Conservation (phyloP, 2,329 filamentous ascomycete genomes). For the Zalaria obscura region DNA sequence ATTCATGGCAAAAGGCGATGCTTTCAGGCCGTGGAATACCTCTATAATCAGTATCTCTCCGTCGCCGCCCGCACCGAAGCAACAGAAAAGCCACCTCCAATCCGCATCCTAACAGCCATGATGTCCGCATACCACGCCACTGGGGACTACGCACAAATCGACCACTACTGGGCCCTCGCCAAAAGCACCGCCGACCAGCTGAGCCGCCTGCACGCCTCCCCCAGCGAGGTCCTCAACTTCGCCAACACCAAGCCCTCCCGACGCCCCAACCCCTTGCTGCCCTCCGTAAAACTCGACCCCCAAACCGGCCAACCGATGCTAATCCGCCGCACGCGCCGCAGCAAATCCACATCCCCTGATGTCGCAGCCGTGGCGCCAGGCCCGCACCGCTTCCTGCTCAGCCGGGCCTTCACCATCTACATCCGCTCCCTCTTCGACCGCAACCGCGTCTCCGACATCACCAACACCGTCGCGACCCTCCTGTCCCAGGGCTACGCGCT, state of each 20-base stretch:
- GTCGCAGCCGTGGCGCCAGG: conserved; percentile 10
- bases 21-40: conserved; percentile 34
- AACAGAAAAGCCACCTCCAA: conserved; percentile 27
- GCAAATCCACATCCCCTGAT: not conserved
- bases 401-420: conserved; percentile 34
- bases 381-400: conserved; percentile 33
- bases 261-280: not conserved
- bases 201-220: not conserved
- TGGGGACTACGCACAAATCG: conserved; percentile 44
- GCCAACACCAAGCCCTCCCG: not conserved
- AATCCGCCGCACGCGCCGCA: not conserved
- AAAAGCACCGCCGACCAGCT: conserved; percentile 36
- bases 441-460: conserved; percentile 20
- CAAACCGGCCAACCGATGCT: not conserved
- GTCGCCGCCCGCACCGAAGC: conserved; percentile 16
- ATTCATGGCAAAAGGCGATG: conserved; percentile 35
- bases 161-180: conserved; percentile 51
- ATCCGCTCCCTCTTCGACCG: conserved; percentile 32
- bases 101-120: conserved; percentile 45
- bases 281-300: not conserved
- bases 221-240: not conserved
- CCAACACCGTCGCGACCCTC: conserved; percentile 28
- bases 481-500: conserved; percentile 55
- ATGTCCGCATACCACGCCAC: conserved; percentile 53
- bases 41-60: conserved; percentile 40